phyloP scores from a whole-genome alignment of 1,284 basidiomycete genomes.

The Cystobasidium sp. region DNA sequence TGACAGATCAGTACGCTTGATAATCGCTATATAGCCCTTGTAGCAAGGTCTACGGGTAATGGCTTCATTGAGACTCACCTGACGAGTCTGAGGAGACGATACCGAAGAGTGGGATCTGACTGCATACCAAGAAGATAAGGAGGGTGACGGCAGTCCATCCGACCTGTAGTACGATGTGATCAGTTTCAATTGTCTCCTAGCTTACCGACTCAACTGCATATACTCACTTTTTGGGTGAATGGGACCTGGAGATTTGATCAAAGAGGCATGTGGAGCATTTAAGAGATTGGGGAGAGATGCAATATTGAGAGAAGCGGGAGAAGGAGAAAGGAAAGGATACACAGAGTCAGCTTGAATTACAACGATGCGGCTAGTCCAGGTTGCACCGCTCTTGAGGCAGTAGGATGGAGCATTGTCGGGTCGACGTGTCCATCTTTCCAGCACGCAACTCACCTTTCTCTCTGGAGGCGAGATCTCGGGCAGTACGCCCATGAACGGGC shows the following conservation, averaged over 20 bases:
- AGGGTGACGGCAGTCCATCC: constrained; percentile 97
- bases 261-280: not conserved
- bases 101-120: constrained; percentile 90
- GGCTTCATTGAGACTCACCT: constrained; percentile 43
- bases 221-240: constrained; percentile 75
- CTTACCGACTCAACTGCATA: no score
- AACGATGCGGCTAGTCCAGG: not conserved
- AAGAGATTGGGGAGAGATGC: not conserved
- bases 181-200: not conserved
- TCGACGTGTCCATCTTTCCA: constrained; percentile 18
- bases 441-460: constrained; percentile 70
- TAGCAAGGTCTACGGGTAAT: not conserved
- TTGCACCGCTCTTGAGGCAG: not conserved
- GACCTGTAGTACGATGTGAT: constrained; percentile 57
- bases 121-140: constrained; percentile 96
- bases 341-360: not conserved
- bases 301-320: not conserved
- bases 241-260: constrained; percentile 68
- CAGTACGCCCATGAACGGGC: constrained; percentile 51
- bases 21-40: not conserved
- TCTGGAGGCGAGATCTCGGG: constrained; percentile 96
- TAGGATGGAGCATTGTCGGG: no score
- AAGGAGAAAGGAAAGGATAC: not conserved
- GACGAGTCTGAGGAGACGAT: constrained; percentile 98
- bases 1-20: not conserved